Evolutionary conservation across 345 rosid species (phyloP).

Genomic region (Sonneratia caseolaris): DNA sequence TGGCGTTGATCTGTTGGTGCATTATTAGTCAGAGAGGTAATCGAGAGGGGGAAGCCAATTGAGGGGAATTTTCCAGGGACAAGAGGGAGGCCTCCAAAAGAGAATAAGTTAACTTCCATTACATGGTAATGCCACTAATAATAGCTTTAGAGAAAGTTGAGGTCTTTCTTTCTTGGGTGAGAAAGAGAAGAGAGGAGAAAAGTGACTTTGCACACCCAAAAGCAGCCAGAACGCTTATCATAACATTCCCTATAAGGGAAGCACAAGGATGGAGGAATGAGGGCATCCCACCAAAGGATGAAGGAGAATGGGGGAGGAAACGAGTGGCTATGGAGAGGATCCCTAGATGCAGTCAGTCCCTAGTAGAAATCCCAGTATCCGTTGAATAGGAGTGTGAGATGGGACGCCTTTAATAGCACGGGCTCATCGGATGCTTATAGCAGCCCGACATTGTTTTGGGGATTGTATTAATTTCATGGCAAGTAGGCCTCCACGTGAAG

Average conservation of each 20-base stretch:
- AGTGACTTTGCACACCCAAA: constrained; percentile 5
- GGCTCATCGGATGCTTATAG: too few species aligned
- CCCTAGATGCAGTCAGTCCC: constrained; percentile 13
- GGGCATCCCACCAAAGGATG: constrained; percentile 19
- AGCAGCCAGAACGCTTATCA: constrained; percentile 10
- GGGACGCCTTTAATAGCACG: too few species aligned
- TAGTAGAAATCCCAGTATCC: neutral
- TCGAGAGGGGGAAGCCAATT: constrained; percentile 5
- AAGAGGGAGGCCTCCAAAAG: constrained; percentile 8
- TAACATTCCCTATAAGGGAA: constrained; percentile 32
- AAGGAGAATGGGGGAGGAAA: constrained; percentile 12
- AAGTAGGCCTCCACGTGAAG: too few species aligned
- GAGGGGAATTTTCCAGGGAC: constrained; percentile 7
- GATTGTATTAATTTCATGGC: too few species aligned
- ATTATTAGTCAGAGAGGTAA: neutral
- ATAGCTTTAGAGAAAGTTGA: constrained; percentile 27
- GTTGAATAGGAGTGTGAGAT: too few species aligned
- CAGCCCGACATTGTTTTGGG: too few species aligned
- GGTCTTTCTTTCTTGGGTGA: neutral
- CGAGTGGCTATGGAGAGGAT: constrained; percentile 25
- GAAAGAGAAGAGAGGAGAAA: constrained; percentile 11
- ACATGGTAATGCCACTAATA: constrained; percentile 21
- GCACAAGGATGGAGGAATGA: constrained; percentile 11
- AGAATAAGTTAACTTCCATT: neutral
- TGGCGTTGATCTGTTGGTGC: neutral